Conservation (phyloP, 2,329 filamentous ascomycete genomes). For the Diaporthe citriasiana region DNA sequence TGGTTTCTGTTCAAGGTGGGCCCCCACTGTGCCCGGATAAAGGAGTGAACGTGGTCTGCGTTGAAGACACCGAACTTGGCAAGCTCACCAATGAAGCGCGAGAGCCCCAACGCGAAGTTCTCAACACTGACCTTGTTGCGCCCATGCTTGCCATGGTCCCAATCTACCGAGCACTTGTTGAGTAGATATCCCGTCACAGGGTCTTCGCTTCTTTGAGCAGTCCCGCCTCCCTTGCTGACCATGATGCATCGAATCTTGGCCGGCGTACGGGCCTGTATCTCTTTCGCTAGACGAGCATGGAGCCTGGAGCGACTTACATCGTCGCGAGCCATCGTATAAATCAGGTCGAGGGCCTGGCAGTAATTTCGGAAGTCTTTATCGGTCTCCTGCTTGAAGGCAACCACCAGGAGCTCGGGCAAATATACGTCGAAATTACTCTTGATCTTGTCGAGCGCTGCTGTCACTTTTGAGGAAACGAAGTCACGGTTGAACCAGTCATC, state of each 20-base stretch:
- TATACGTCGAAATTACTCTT: background rate
- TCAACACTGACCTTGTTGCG: background rate
- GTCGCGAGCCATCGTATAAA: background rate
- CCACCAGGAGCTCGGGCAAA: background rate
- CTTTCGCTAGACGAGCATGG: background rate
- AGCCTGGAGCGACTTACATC: background rate
- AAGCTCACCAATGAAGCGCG: conserved; percentile 23
- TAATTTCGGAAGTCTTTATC: background rate
- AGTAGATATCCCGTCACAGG: background rate
- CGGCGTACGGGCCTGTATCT: background rate
- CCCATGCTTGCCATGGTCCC: conserved; percentile 1
- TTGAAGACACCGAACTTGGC: background rate
- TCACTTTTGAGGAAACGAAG: background rate
- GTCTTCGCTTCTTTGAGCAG: background rate
- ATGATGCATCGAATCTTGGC: background rate
- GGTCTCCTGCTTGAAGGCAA: background rate
- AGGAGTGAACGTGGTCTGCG: background rate
- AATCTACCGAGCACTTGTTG: background rate
- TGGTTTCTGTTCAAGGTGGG: background rate
- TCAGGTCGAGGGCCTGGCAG: background rate
- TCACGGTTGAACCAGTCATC: background rate
- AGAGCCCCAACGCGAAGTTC: conserved; percentile 20
- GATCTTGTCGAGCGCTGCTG: background rate
- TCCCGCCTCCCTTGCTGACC: background rate
- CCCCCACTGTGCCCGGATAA: background rate